These are phyloP conservation scores for Vanilla planifolia DNA, from an alignment of 106 monocot species.

Conservation along the genomic window DNA sequence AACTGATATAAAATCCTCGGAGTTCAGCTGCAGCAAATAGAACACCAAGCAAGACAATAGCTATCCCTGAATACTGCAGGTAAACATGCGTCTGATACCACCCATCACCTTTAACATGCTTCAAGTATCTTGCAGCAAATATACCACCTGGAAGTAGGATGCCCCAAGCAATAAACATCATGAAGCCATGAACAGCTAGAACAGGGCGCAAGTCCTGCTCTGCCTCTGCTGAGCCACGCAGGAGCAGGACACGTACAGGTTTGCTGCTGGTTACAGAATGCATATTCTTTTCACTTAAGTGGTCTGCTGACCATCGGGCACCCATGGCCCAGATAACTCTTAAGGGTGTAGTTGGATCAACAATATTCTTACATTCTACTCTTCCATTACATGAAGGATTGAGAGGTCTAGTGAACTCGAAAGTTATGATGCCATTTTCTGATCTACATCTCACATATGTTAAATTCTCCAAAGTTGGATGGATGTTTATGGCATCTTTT, in stretches of 20 bases:
- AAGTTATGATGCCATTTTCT: conserved; percentile 78
- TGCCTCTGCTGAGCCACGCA: conserved; percentile 67
- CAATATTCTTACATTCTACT: conserved; percentile 80
- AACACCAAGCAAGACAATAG: conserved; percentile 70
- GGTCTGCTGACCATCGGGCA: conserved; percentile 62
- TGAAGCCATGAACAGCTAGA: conserved; percentile 93
- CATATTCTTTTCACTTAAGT: conserved; percentile 76
- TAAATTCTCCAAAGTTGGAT: conserved; percentile 65
- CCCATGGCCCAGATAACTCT: conserved; percentile 95
- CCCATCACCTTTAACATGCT: conserved; percentile 74
- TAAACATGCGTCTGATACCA: conserved; percentile 86
- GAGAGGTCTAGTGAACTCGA: conserved; percentile 83
- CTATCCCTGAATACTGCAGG: conserved; percentile 83
- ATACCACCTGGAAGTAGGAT: conserved; percentile 87
- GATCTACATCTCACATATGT: conserved; percentile 60
- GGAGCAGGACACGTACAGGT: conserved; percentile 58
- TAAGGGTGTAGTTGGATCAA: conserved; percentile 77
- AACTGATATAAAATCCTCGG: conserved; percentile 66
- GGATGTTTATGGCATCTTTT: conserved; percentile 54
- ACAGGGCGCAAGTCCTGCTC: conserved; percentile 78
- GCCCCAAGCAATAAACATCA: conserved; percentile 98
- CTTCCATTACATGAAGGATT: conserved; percentile 66
- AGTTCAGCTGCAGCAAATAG: conserved; percentile 87
- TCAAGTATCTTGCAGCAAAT: conserved; percentile 82
- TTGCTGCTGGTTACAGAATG: conserved; percentile 69